Evolutionary conservation across 208 protist genomes (phyloP), one percentile per base, ranked within the genome.

Genomic region (Trypanosoma avium): DNA sequence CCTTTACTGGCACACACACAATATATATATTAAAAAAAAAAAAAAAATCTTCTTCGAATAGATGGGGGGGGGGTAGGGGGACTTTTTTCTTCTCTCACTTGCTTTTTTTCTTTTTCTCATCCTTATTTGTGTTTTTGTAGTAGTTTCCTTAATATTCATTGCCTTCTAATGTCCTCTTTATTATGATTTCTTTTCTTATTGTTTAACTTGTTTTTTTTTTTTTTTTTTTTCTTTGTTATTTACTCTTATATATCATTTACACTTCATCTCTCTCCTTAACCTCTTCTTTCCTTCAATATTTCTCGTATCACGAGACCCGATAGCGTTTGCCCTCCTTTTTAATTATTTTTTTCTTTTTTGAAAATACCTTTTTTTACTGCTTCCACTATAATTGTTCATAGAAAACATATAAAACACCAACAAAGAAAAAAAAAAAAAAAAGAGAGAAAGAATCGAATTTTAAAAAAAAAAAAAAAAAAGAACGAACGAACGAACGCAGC

Each of bases 121-220:
- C 26, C 57, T 66, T 35, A 33, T 66, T 40, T 48, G 13, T 57
- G 45, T 55, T 66, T n/a, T n/a, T n/a, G n/a, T n/a, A n/a, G n/a
- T n/a, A n/a, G n/a, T 9, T 9, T 24, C 12, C 10, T 30, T 29
- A 30, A 7, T 29, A 24, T 50, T 30, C 24, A n/a, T n/a, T 50
- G 17, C 8, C 24, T 21, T 10, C 1, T 50, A 8, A 30, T 29
- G 22, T 24, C 24, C 10, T n/a, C n/a, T 50, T 42, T 9, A 15
- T 9, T 42, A n/a, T 42, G 36, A 42, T 42, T 42, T 42, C 17
- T 1, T 42, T 38, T 13, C 33, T n/a, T n/a, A n/a, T n/a, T n/a
- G 33, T 38, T 38, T 38, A 4, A 13, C 10, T 38, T 38, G 4
- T 38, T 38, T 38, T 10, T 38, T 38, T 38, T 38, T 4, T 42